A percentile compares a stretch with the other conserved stretches of the same genome.
phyloP scores from a whole-genome alignment of 306 rosid genomes.

The Quercus mongolica region DNA sequence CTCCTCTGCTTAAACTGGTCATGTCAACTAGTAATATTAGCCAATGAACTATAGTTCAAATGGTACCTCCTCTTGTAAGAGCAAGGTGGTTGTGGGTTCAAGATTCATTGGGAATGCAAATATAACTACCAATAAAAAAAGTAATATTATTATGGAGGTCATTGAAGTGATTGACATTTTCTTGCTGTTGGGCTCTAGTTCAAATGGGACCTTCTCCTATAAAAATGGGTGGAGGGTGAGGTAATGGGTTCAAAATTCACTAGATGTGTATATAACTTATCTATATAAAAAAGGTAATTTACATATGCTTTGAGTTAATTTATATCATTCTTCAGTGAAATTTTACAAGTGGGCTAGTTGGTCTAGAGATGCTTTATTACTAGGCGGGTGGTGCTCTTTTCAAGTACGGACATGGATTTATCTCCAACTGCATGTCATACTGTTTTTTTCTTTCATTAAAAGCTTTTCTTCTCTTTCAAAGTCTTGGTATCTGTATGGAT shows the following conservation, averaged over 20 bases:
- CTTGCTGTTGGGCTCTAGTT: too few species aligned
- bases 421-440: neutral
- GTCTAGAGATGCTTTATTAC: neutral
- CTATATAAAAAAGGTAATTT: neutral
- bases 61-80: too few species aligned
- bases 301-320: neutral
- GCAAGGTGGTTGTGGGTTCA: too few species aligned
- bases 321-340: neutral
- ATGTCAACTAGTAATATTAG: neutral
- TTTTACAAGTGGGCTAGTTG: neutral
- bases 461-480: neutral
- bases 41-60: too few species aligned
- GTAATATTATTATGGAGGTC: neutral
- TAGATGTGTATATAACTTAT: too few species aligned
- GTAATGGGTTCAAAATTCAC: too few species aligned
- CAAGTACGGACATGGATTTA: neutral
- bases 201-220: too few species aligned
- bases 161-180: neutral
- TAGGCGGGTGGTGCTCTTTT: neutral
- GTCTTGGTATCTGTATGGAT: neutral
- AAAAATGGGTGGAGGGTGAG: too few species aligned
- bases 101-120: too few species aligned
- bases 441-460: neutral
- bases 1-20: conserved; percentile 9
- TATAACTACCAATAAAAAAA: too few species aligned